Conservation (phyloP, 2,329 filamentous ascomycete species). For the Torrubiella hemipterigena region DNA sequence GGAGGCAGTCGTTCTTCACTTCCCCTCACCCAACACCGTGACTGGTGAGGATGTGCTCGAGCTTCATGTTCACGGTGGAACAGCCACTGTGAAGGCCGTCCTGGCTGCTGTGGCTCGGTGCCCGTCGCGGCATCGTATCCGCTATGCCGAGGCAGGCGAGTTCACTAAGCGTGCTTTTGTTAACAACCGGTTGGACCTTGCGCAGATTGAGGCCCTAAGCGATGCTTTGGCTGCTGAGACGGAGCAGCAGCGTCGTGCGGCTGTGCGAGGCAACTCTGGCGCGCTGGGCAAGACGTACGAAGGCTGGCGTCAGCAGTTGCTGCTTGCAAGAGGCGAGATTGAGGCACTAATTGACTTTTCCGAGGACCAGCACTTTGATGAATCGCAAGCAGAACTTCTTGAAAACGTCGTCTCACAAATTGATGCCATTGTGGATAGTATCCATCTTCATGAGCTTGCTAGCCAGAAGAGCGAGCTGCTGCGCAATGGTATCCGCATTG, state of each 20-base stretch:
- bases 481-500: slow-evolving; percentile 72
- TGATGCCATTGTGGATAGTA: slow-evolving; percentile 43
- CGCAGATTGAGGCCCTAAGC: slow-evolving; percentile 62
- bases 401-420: slow-evolving; percentile 57
- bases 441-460: slow-evolving; percentile 61
- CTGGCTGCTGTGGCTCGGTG: slow-evolving; percentile 61
- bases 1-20: slow-evolving; percentile 69
- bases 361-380: slow-evolving; percentile 95
- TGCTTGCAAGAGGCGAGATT: slow-evolving; percentile 77
- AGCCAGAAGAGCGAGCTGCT: slow-evolving; percentile 75
- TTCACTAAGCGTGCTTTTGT: slow-evolving; percentile 89
- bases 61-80: slow-evolving; percentile 85
- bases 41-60: slow-evolving; percentile 92
- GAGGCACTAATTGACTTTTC: slow-evolving; percentile 96
- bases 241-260: slow-evolving; percentile 82
- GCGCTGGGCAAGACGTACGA: slow-evolving; percentile 68
- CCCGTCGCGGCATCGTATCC: slow-evolving; percentile 33
- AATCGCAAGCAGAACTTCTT: slow-evolving; percentile 63
- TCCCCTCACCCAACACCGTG: slow-evolving; percentile 68
- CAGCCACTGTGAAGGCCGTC: slow-evolving; percentile 79
- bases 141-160: slow-evolving; percentile 89
- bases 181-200: slow-evolving; percentile 73
- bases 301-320: slow-evolving; percentile 61
- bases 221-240: slow-evolving; percentile 61
- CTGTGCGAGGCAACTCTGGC: slow-evolving; percentile 65